Conservation (phyloP, 1,284 basidiomycete genomes). For the Inonotus hispidus region DNA sequence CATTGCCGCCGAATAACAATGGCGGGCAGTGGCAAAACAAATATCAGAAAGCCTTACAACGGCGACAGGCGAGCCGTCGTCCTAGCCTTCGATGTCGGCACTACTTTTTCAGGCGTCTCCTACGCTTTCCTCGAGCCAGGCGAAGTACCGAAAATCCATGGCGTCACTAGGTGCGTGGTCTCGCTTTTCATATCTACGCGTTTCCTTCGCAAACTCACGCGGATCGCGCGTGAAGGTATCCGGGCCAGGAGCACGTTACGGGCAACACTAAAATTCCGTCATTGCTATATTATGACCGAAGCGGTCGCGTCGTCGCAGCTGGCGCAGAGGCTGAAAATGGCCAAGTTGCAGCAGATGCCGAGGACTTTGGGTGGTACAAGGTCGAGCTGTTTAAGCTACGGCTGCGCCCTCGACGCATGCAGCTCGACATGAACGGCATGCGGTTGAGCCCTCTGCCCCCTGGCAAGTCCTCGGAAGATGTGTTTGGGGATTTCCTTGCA, state of each 20-base stretch:
- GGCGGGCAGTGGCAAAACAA: slow-evolving; percentile 10
- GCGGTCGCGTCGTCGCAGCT: slow-evolving; percentile 58
- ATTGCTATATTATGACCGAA: slow-evolving; percentile 61
- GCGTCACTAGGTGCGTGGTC: slow-evolving; percentile 54
- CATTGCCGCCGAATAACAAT: neutral
- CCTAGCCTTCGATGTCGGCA: slow-evolving; percentile 70
- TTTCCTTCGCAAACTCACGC: neutral
- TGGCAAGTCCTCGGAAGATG: slow-evolving; percentile 60
- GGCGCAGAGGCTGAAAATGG: slow-evolving; percentile 69
- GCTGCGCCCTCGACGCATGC: slow-evolving; percentile 66
- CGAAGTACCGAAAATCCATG: slow-evolving; percentile 67
- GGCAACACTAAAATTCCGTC: slow-evolving; percentile 79
- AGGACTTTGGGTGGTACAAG: slow-evolving; percentile 70
- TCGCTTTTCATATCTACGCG: neutral
- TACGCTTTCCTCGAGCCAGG: slow-evolving; percentile 72
- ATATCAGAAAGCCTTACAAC: slow-evolving; percentile 66
- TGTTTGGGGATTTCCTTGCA: slow-evolving; percentile 71
- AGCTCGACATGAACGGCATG: slow-evolving; percentile 77
- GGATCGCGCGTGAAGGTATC: slow-evolving; percentile 45
- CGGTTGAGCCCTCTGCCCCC: slow-evolving; percentile 58
- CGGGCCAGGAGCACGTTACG: slow-evolving; percentile 77
- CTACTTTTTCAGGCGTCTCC: slow-evolving; percentile 71
- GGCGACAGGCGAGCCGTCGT: slow-evolving; percentile 59
- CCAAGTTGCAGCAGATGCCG: slow-evolving; percentile 53
- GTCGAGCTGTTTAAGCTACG: slow-evolving; percentile 75